Evolutionary conservation across 345 rosid genomes (phyloP).

Genomic region (Arabis hirsuta): DNA sequence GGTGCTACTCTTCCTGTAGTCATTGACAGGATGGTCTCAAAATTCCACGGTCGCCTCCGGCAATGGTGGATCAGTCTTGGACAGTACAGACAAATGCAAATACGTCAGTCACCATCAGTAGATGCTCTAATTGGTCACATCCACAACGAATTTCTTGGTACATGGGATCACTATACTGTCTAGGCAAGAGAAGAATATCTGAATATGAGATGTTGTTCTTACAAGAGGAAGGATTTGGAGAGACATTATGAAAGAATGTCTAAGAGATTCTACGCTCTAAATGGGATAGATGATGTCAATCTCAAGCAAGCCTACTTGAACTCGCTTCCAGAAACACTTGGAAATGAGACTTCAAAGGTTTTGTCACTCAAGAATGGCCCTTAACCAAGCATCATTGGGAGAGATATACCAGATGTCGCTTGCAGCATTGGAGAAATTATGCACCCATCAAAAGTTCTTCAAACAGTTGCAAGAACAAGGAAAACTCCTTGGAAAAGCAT

Average conservation of each 20-base stretch:
- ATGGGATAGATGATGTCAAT: neutral
- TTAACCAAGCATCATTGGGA: too few species aligned
- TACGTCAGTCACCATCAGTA: neutral
- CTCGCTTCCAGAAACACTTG: neutral
- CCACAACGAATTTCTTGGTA: neutral
- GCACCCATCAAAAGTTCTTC: too few species aligned
- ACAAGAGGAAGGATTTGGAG: neutral
- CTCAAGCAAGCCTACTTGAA: neutral
- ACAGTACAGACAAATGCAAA: neutral
- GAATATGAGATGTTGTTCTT: neutral
- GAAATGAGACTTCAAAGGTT: too few species aligned
- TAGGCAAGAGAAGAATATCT: neutral
- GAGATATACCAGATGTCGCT: too few species aligned
- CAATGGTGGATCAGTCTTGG: neutral
- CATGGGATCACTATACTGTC: neutral
- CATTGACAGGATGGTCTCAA: neutral
- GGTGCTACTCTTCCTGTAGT: too few species aligned
- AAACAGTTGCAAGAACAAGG: too few species aligned
- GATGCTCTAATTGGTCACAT: neutral
- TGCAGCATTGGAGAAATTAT: too few species aligned
- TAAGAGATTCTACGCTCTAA: too few species aligned
- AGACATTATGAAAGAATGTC: neutral
- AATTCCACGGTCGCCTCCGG: neutral
- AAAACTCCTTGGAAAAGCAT: too few species aligned
- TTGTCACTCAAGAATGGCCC: too few species aligned